Base-by-base conservation (phyloP, 257 asterid genomes). In the Nicotiana otophora region DNA sequence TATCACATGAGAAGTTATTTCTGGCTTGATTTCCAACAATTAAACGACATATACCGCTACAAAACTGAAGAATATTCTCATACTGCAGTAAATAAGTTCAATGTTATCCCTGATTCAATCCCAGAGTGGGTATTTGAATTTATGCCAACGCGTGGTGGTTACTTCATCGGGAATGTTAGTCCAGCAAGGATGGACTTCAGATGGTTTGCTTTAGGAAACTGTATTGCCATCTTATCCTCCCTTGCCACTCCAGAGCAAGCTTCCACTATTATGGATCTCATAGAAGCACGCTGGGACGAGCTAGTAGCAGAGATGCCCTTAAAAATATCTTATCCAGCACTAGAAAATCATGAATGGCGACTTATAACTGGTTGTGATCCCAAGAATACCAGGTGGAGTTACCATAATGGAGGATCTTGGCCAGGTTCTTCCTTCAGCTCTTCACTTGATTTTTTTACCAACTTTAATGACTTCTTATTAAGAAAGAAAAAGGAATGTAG, bases 321-420 rank as follows among this genome's bases (percentile, higher is more conserved):
- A 10, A 92, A 92, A 81, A 90, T 92, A 69, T 82, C 88, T 74
- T 92, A 89, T 86, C 97, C 97, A 3, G 94, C 95, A 31, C 84
- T 91, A 15, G 97, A 92, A 84, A 87, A 84, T 81, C 95, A 92
- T 51, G 97, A 92, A 33, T 92, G 97, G 95, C 84, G 84, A 74
- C 89, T 88, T 19, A 91, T 88, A 16, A 92, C 95, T 8, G 95
- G 97, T 11, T 91, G 94, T 83, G 97, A 92, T 85, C 97, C 97
- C 2, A 92, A 92, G 87, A 92, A 92, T 77, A 92, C 94, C 1
- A 87, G 97, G 82, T 92, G 95, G 97, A 92, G 97, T 84, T 92
- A 92, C 89, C 97, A 92, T 77, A 92, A 92, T 57, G 97, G 97
- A 84, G 97, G 97, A 53, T 91, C 97, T 84, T 92, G 97, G 97